Evolutionary conservation across 768 basidiomycete genomes (phyloP).

Genomic region (Lepiota venenata): DNA sequence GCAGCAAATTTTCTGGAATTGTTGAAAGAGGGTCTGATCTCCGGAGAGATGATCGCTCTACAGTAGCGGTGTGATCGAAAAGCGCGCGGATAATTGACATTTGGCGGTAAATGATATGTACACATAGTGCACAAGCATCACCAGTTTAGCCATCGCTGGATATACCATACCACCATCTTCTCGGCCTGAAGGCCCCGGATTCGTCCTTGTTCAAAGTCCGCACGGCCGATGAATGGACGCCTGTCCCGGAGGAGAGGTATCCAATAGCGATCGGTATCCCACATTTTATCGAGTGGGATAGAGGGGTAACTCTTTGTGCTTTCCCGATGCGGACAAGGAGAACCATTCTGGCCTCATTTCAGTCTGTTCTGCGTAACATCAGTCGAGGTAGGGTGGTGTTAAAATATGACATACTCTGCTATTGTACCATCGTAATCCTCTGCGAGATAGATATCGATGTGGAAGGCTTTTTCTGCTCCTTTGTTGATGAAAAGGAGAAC

Average conservation of each 20-base stretch:
- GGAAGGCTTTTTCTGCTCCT: constrained; percentile 54
- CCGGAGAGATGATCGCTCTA: no score
- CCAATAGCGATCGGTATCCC: constrained; percentile 68
- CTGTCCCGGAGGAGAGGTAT: constrained; percentile 53
- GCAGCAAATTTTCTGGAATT: constrained; percentile 53
- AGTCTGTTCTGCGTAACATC: constrained; percentile 56
- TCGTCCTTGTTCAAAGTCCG: constrained; percentile 37
- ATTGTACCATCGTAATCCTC: constrained; percentile 56
- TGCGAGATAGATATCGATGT: constrained; percentile 72
- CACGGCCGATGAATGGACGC: constrained; percentile 39
- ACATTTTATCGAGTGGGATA: constrained; percentile 62
- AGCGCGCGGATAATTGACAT: no score
- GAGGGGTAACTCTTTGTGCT: constrained; percentile 13
- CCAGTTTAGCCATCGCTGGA: background rate
- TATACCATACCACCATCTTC: constrained; percentile 43
- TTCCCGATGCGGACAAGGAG: constrained; percentile 23
- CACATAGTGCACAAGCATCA: background rate
- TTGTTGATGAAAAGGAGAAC: constrained; percentile 60
- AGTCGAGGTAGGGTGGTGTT: background rate
- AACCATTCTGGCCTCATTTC: constrained; percentile 92
- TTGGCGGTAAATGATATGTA: background rate
- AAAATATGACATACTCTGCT: constrained; percentile 53
- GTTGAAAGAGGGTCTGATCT: constrained; percentile 25
- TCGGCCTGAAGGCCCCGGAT: constrained; percentile 15
- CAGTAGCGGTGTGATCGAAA: no score